Evolutionary conservation across 345 rosid genomes (phyloP), one percentile per base, ranked within the genome.

Genomic region (Hevea brasiliensis): DNA sequence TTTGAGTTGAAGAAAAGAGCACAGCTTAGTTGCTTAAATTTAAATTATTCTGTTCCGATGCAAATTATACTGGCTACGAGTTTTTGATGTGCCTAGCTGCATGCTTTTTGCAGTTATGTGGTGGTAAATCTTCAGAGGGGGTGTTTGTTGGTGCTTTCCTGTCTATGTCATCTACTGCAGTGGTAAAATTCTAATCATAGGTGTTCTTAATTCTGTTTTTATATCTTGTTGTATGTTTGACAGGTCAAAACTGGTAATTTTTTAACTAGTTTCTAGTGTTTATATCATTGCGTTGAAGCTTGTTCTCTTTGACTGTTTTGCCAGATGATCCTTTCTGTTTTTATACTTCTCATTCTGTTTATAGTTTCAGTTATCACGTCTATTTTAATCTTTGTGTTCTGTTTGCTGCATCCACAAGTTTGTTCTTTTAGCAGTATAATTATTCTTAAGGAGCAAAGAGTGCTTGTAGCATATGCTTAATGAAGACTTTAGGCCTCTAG

Each of bases 161-260:
- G 59, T 93, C 98, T 42, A 90, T 93, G 98, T 93, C 98, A 76
- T 93, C 96, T 13, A 93, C 98, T 65, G 98, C 98, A 32, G 98
- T 93, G 96, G 98, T 93, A 88, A 68, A 54, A 35, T 9, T 37
- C 57, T 20, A 67, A 51, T 26, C 23, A 7, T 24, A 45, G 40
- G 18, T 14, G 40, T 24, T 65, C 37, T 26, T 45, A 44, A 6
- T 42, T 58, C 8, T 21, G 15, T n/a, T 15, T 42, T 41, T 70
- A 10, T 44, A 11, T 4, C 56, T 61, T 71, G 40, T 61, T 71
- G 40, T 13, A 61, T 47, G 50, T 50, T 32, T n/a, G 18, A 26
- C 27, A 61, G 58, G 47, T 3, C 7, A 57, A 70, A 42, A 12
- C 29, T 70, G 20, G 14, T 11, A 13, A 26, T 24, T 8, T 40